Conservation (phyloP, 1,284 basidiomycete genomes). For the Mycena citricolor region DNA sequence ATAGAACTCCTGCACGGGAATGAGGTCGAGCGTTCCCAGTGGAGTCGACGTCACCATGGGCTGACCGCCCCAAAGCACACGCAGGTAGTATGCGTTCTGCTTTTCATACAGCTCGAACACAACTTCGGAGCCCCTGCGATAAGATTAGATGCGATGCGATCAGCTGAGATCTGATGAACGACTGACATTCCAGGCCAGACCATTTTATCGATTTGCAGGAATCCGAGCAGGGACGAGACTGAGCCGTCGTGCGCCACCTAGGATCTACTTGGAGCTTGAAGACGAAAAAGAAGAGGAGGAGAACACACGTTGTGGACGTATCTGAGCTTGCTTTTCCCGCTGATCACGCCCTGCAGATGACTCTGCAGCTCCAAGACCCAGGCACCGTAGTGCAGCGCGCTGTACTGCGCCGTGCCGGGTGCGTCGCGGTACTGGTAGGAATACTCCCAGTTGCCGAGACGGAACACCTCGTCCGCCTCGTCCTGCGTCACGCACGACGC, state of each 20-base stretch:
- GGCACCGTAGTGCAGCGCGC: conserved; percentile 41
- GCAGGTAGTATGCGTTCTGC: conserved; percentile 33
- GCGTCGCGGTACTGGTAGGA: conserved; percentile 45
- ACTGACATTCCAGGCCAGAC: conserved; percentile 50
- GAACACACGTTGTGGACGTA: conserved; percentile 42
- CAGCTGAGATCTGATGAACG: background rate
- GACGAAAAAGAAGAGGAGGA: background rate
- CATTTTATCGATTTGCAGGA: conserved; percentile 46
- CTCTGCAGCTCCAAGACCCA: conserved; percentile 43
- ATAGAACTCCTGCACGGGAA: conserved; percentile 41
- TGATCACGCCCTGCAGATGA: conserved; percentile 36
- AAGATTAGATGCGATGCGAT: background rate
- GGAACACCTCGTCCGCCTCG: conserved; percentile 43
- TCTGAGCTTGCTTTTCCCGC: conserved; percentile 36
- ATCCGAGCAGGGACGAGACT: conserved; percentile 43
- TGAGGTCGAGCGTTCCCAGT: conserved; percentile 43
- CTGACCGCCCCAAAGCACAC: conserved; percentile 49
- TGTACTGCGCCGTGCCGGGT: conserved; percentile 38
- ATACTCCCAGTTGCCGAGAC: conserved; percentile 50
- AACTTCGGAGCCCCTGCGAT: conserved; percentile 41
- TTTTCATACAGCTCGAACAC: conserved; percentile 44
- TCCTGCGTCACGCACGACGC: conserved; percentile 41
- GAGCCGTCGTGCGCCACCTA: conserved; percentile 48
- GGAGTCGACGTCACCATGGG: conserved; percentile 46
- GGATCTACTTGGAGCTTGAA: background rate